Base-by-base conservation (phyloP, 2,329 filamentous ascomycete species). In the Apiospora aurea region DNA sequence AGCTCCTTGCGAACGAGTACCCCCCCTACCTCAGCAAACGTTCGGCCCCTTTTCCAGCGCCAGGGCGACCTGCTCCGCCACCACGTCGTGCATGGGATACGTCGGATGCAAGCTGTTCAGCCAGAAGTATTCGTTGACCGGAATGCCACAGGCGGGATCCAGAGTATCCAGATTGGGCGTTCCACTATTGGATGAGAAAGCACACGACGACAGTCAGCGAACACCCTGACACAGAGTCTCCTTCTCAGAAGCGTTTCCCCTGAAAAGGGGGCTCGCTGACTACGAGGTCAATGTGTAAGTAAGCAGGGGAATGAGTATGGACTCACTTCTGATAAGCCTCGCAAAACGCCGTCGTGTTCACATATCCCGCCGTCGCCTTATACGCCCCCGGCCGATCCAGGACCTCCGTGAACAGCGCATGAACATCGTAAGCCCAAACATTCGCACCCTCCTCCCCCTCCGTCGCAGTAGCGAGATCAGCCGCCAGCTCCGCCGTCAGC, bases 91-190 rank as follows among this genome's bases (percentile, higher is more conserved):
- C 70, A 91, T 85, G 0, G 88, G 85, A 77, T 87, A 90, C 0
- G 90, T 92, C n/a, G 90, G 90, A 77, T 92, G 90, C 74, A 92
- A 78, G 51, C 79, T 83, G 75, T 92, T 91, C 43, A 91, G 81
- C 90, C 90, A 92, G 75, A 92, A 87, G 77, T 91, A 92, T 80
- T 91, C 81, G 76, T 91, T 87, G 2, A 91, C 88, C 0, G 87
- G 81, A 64, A 88, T 79, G 1, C 83, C 82, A 77, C 90, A 92
- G 67, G 82, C 83, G 6, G 82, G 76, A 67, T 79, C 79, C 46
- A 84, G 78, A 4, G 82, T 85, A 69, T 86, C 79, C 49, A 77
- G 76, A 1, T 80, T 78, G 2, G 83, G 82, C 0, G 86, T 88
- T 10, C 86, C 85, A 75, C 85, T 88, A 24, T n/a, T n/a, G n/a